Conservation (phyloP, 352 stramenopile species). For the Pythium dissotocum region DNA sequence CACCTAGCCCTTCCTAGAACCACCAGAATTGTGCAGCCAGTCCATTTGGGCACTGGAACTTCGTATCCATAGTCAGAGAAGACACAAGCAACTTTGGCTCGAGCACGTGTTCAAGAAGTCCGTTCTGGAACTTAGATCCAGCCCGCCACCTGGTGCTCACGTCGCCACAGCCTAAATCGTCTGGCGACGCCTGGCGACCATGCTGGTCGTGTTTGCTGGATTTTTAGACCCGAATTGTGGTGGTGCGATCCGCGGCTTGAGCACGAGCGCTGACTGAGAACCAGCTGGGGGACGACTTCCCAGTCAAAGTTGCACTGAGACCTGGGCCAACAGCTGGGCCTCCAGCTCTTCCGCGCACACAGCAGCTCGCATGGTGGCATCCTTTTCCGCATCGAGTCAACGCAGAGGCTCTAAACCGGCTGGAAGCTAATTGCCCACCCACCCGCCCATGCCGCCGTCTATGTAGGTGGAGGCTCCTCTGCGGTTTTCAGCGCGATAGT, state of each 20-base stretch:
- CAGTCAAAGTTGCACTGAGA: neutral
- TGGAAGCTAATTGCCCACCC: slow-evolving; percentile 2
- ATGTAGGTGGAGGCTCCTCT: neutral
- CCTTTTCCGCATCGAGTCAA: neutral
- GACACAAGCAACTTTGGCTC: neutral
- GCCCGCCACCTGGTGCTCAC: slow-evolving; percentile 5
- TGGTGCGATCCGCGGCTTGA: neutral
- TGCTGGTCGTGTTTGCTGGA: neutral
- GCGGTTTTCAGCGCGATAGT: neutral
- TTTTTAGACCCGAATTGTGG: neutral
- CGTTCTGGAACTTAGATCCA: neutral
- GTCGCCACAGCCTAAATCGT: neutral
- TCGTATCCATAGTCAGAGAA: neutral
- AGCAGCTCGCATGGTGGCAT: neutral
- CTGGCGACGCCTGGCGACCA: neutral
- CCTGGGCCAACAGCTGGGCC: neutral
- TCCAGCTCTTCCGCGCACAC: neutral
- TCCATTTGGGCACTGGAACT: slow-evolving; percentile 1
- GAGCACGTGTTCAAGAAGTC: neutral
- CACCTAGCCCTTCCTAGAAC: neutral
- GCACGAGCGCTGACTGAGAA: neutral
- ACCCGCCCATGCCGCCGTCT: neutral
- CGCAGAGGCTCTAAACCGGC: neutral
- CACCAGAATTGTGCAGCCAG: neutral
- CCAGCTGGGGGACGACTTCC: neutral